Evolutionary conservation across 805 yeast genomes (phyloP), one percentile per base, ranked within the genome.

Genomic region (Vanderwaltozyma tropicalis): DNA sequence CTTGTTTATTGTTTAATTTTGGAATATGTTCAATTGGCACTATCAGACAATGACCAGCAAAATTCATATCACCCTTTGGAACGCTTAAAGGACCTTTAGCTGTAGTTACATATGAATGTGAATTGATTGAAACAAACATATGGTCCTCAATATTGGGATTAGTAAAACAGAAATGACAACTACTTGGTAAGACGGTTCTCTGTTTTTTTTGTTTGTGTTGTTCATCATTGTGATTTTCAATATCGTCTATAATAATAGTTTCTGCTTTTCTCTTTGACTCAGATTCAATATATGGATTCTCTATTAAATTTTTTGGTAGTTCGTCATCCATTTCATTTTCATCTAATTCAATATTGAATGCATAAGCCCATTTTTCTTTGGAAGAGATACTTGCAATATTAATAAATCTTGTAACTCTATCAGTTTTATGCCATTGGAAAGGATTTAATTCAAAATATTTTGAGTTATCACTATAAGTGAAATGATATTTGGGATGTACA

Each of bases 41-140:
- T 8, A 88, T 68, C 31, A 87, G 64, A 17, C 84, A 83, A 63
- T 87, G 96, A 0, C 94, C 95, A 0, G 94, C 74, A 50, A 83
- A 78, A 8, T 65, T 62, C 51, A 69, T 61, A 3, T 70, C 58
- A 3, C 62, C 59, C 12, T 63, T 63, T 1, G 79, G 73, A 20
- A 68, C 59, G 1, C 83, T 73, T 15, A 87, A 59, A 0, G 96
- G 96, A 0, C 96, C 96, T 52, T 82, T 86, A 0, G 95, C 94
- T 13, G 78, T 67, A 0, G 96, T 79, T 40, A 87, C 35, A 53
- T 86, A 87, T 0, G 76, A 61, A 32, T 66, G 63, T 11, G 70
- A 69, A 0, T 84, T 89, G 37, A 88, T 80, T 0, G 92, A 73
- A 1, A 86, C 68, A 11, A 87, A 74, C 80, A 88, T 76, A 55